Conservation (phyloP, 768 basidiomycete genomes). For the Mycena venus region DNA sequence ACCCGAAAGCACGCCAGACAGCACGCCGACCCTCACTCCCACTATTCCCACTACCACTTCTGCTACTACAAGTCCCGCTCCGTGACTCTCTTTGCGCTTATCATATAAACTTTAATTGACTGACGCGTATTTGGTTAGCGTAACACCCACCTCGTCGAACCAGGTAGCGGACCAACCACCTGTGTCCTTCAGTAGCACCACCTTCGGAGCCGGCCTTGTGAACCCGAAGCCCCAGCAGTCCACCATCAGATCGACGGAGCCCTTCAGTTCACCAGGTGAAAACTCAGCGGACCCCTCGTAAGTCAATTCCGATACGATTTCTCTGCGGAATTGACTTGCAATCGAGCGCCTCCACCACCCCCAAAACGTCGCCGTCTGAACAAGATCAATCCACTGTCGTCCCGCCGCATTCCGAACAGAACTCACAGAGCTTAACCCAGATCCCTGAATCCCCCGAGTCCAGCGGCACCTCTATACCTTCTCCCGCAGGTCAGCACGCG, state of each 20-base stretch:
- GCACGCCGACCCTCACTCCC: no score
- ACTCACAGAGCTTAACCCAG: no score
- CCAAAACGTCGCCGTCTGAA: no score
- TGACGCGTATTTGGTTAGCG: not conserved
- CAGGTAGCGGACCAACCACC: not conserved
- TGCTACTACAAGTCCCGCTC: no score
- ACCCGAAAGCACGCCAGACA: no score
- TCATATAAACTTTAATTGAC: not conserved
- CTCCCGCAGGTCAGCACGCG: not conserved
- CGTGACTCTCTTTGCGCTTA: no score
- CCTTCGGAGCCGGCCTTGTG: not conserved
- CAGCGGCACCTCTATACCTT: no score
- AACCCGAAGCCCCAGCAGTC: not conserved
- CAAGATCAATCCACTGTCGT: no score
- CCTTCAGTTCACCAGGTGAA: not conserved
- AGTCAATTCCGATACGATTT: not conserved
- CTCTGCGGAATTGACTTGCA: not conserved
- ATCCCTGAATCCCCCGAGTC: no score
- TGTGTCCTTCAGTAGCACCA: not conserved
- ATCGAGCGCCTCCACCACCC: not conserved
- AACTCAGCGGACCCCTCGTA: not conserved
- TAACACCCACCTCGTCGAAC: not conserved
- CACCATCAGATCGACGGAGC: not conserved
- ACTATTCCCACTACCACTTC: no score
- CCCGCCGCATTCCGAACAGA: no score